Evolutionary conservation across 306 rosid species (phyloP).

Genomic region (Parietaria judaica): DNA sequence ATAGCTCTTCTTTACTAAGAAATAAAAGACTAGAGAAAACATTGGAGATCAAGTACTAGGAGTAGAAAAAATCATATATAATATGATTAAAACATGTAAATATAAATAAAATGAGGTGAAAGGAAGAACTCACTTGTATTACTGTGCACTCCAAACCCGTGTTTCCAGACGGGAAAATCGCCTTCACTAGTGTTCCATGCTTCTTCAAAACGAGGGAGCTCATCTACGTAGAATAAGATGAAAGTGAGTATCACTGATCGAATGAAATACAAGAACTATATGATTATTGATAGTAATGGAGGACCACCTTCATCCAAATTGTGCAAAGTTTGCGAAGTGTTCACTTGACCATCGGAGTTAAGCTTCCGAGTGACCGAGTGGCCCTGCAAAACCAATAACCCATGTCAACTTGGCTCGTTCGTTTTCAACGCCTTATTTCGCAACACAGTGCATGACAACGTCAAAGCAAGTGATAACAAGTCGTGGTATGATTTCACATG

Average conservation of each 20-base stretch:
- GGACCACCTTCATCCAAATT: constrained; percentile 66
- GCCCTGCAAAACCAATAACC: constrained; percentile 41
- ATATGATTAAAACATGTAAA: neutral
- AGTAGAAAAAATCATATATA: neutral
- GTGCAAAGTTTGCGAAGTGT: constrained; percentile 57
- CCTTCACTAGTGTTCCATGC: constrained; percentile 54
- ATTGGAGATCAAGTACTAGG: no score
- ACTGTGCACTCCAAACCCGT: constrained; percentile 23
- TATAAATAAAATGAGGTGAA: neutral
- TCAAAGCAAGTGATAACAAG: no score
- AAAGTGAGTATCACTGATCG: neutral
- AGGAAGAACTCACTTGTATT: constrained; percentile 17
- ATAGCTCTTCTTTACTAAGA: no score
- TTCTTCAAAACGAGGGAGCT: constrained; percentile 65
- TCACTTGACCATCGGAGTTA: constrained; percentile 60
- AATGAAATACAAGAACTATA: neutral
- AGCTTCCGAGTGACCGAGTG: constrained; percentile 78
- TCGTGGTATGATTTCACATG: no score
- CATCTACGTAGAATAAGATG: constrained; percentile 32
- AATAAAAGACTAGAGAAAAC: no score
- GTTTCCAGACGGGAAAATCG: constrained; percentile 24
- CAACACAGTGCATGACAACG: no score
- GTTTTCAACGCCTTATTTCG: no score
- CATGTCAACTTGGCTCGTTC: neutral
- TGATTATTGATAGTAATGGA: neutral